These are phyloP conservation scores for Tilletia setariae DNA, from an alignment of 1,284 basidiomycete species.

Conservation along the genomic window DNA sequence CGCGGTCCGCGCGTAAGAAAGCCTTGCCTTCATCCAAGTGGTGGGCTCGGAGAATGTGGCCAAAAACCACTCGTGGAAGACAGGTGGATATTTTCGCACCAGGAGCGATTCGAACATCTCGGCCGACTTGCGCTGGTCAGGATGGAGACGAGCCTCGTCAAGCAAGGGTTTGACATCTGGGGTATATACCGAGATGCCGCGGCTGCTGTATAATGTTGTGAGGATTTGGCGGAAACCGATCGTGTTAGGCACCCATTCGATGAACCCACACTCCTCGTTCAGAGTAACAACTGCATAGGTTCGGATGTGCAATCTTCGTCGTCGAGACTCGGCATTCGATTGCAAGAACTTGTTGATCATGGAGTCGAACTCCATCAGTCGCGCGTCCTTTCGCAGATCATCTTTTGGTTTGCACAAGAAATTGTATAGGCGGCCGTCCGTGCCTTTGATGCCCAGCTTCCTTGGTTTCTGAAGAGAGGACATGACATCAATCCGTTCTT, in stretches of 20 bases:
- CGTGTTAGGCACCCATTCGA: conserved; percentile 98
- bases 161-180: not conserved
- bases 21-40: conserved; percentile 83
- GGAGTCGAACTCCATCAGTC: conserved; percentile 95
- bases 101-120: conserved; percentile 37
- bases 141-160: conserved; percentile 16
- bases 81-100: conserved; percentile 62
- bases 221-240: conserved; percentile 78
- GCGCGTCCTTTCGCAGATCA: conserved; percentile 93
- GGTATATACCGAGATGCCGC: conserved; percentile 49
- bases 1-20: conserved; percentile 80
- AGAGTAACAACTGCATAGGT: conserved; percentile 95
- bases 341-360: conserved; percentile 98
- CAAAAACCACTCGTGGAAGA: conserved; percentile 97
- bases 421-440: conserved; percentile 78
- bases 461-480: conserved; percentile 85
- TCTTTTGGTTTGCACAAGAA: conserved; percentile 98
- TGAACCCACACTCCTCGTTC: conserved; percentile 94
- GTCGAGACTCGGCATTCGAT: conserved; percentile 80
- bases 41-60: conserved; percentile 95
- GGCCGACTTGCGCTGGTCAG: conserved; percentile 11
- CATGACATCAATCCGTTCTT: conserved; percentile 90
- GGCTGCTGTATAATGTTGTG: conserved; percentile 66
- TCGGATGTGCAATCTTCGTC: conserved; percentile 37
- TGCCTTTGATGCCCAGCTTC: conserved; percentile 81